These are phyloP conservation scores for Gracilaria domingensis DNA, from an alignment of 23 red algal genomes.

Conservation along the genomic window DNA sequence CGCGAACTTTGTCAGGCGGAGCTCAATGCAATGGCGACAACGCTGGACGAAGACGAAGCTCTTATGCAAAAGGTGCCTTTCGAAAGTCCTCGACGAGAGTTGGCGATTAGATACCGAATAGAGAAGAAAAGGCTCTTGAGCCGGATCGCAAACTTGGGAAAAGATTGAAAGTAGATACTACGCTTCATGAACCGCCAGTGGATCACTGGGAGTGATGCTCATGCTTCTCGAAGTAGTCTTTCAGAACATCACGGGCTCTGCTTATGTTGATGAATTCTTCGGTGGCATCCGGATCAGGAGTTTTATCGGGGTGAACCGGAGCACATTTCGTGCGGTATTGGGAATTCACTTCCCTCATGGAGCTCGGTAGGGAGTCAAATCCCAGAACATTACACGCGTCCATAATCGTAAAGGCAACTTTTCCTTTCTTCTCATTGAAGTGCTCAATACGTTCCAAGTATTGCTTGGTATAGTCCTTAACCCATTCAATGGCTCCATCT, in stretches of 20 bases:
- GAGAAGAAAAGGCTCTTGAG: slow-evolving; percentile 74
- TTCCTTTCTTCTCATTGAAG: slow-evolving; percentile 84
- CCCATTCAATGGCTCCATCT: slow-evolving; percentile 93
- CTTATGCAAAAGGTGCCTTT: slow-evolving; percentile 4
- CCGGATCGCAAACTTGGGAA: not conserved
- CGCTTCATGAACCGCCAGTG: not conserved
- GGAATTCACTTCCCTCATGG: slow-evolving; percentile 89
- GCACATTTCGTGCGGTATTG: slow-evolving; percentile 85
- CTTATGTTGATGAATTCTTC: slow-evolving; percentile 88
- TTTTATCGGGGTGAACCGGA: slow-evolving; percentile 91
- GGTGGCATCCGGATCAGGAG: slow-evolving; percentile 75
- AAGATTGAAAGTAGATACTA: not conserved
- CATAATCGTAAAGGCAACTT: slow-evolving; percentile 53
- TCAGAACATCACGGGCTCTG: slow-evolving; percentile 83
- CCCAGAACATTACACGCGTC: slow-evolving; percentile 85
- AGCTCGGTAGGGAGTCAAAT: slow-evolving; percentile 44
- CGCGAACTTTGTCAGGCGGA: slow-evolving; percentile 52
- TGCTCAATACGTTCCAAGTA: slow-evolving; percentile 82
- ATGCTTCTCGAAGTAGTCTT: slow-evolving; percentile 83
- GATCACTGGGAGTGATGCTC: not conserved
- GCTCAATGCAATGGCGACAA: slow-evolving; percentile 65
- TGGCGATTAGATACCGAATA: slow-evolving; percentile 72
- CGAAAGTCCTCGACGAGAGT: slow-evolving; percentile 12
- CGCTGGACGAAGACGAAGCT: slow-evolving; percentile 62
- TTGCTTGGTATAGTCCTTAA: slow-evolving; percentile 93